Conservation (phyloP, 1,284 basidiomycete species). For the Porogramme epimiltina region DNA sequence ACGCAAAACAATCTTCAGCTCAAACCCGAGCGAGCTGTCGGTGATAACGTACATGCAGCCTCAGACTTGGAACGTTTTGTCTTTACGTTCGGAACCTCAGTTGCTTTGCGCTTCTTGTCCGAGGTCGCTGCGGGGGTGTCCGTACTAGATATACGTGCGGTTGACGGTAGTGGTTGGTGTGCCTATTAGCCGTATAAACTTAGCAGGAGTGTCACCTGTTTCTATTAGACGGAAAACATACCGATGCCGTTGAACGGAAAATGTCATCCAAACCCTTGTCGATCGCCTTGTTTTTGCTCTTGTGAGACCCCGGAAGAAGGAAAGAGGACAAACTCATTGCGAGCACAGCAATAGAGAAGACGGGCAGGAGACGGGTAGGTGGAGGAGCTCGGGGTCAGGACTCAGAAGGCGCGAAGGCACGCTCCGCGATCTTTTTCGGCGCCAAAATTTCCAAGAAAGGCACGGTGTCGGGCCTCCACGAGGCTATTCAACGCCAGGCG, state of each 20-base stretch:
- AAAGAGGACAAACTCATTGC: constrained; percentile 38
- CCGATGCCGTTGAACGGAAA: constrained; percentile 29
- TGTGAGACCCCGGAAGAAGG: constrained; percentile 26
- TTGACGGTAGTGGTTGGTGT: constrained; percentile 4
- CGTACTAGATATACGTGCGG: background rate
- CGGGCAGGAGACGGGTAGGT: too few species aligned
- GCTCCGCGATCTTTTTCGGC: too few species aligned
- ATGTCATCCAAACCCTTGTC: constrained; percentile 37
- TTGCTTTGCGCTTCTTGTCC: constrained; percentile 28
- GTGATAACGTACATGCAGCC: constrained; percentile 8
- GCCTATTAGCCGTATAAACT: background rate
- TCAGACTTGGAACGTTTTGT: constrained; percentile 20
- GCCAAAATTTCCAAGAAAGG: too few species aligned
- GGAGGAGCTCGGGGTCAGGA: too few species aligned
- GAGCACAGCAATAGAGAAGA: background rate
- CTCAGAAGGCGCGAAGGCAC: too few species aligned
- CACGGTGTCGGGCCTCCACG: too few species aligned
- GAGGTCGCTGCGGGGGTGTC: background rate
- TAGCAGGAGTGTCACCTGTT: too few species aligned
- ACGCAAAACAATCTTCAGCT: too few species aligned
- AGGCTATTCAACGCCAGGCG: too few species aligned
- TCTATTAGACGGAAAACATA: background rate
- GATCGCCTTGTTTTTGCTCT: constrained; percentile 28
- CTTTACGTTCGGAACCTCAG: constrained; percentile 10
- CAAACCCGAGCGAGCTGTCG: too few species aligned